Evolutionary conservation across 495 filamentous ascomycete species (phyloP).

Genomic region (Hyphodiscus hymeniophilus): DNA sequence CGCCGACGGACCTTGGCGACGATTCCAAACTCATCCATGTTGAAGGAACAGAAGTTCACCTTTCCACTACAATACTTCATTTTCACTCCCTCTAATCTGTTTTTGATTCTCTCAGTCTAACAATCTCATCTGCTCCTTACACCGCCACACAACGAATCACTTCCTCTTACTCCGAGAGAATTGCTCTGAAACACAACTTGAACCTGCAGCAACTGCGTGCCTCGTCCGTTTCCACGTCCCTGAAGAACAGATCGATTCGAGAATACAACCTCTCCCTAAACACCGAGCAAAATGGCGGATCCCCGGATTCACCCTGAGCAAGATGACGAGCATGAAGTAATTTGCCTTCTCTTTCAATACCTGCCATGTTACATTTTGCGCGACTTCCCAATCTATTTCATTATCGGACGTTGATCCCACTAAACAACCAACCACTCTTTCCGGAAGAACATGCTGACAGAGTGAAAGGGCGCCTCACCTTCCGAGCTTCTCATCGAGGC

Average conservation of each 20-base stretch:
- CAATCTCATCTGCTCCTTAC: too few species aligned
- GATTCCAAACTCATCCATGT: too few species aligned
- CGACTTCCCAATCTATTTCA: background rate
- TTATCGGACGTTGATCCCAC: background rate
- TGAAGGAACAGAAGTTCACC: too few species aligned
- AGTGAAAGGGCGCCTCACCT: conserved; percentile 68
- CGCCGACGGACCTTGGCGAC: background rate
- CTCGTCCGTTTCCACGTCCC: too few species aligned
- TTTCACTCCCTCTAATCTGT: too few species aligned
- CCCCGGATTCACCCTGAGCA: conserved; percentile 18
- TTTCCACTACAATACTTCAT: too few species aligned
- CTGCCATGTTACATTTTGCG: background rate
- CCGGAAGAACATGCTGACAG: background rate
- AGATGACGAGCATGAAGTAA: conserved; percentile 34
- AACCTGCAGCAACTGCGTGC: too few species aligned
- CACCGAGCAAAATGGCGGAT: conserved; percentile 32
- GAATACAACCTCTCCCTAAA: too few species aligned
- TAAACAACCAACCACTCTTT: background rate
- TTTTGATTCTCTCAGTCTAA: too few species aligned
- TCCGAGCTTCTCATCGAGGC: conserved; percentile 86
- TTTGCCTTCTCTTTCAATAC: background rate
- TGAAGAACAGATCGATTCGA: too few species aligned
- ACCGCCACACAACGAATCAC: background rate
- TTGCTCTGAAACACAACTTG: too few species aligned
- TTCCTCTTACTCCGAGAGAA: background rate